Evolutionary conservation across 225 moss, liverwort and hornwort species (phyloP), one percentile per base, ranked within the genome.

Genomic region (Marchantia polymorpha): DNA sequence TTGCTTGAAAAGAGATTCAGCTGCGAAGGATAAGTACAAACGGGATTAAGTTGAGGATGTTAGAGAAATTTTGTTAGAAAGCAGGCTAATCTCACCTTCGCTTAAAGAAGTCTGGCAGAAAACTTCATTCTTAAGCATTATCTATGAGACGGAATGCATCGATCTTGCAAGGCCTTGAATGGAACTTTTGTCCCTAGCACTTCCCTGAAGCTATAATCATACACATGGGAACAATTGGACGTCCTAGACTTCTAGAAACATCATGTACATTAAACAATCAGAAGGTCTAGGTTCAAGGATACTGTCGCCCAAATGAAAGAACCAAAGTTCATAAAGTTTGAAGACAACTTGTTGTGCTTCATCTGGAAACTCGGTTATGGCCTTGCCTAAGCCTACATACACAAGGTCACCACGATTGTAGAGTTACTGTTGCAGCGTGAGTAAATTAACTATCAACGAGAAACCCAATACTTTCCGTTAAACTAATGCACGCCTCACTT

Each of bases 251-350:
- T 56, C 4, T 1, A 69, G 47, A 69, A 46, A 48, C 46, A 29
- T 65, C 29, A 65, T 17, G 46, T 10, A 8, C 46, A 6, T 69
- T 25, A 22, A 27, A 53, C 12, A n/a, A 50, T n/a, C 49, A n/a
- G 0, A 23, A 15, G 58, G 20, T 4, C 10, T 71, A 9, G 16
- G 63, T 75, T 30, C 50, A 20, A 69, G 91, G 93, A 93, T 91
- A 93, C 89, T 91, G 84, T 93, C 93, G 76, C 89, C 89, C 85
- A 91, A 83, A 88, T 93, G 91, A 25, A 89, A 86, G 77, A 91
- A 87, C 91, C 86, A 93, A 78, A 91, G 73, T 86, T 85, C 89
- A 46, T 85, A 85, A 60, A 93, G 89, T 71, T 89, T 83, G 61
- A 87, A 82, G 76, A 88, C 69, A 31, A 87, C 77, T 50, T 81